Conservation (phyloP, 129 eudicot species). For the Artemisia argyi region DNA sequence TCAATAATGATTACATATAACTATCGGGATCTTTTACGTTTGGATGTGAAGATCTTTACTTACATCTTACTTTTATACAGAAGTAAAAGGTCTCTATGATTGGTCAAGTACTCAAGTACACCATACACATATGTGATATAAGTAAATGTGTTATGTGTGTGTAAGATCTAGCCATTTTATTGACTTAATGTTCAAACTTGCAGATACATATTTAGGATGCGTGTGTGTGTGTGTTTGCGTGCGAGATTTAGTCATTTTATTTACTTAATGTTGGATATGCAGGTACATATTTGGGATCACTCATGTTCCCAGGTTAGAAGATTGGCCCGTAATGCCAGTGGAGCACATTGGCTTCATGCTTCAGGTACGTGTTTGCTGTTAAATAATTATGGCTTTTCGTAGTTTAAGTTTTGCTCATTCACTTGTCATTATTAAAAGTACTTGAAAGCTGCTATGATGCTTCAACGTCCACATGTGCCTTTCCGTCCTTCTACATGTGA, state of each 20-base stretch:
- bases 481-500: slow-evolving; percentile 17
- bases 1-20: too few relatives aligned
- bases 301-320: slow-evolving; percentile 92
- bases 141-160: background rate
- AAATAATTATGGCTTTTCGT: background rate
- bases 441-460: background rate
- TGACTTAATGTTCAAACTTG: background rate
- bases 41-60: background rate
- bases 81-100: background rate
- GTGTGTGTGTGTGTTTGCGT: background rate
- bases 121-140: too few relatives aligned
- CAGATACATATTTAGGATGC: too few relatives aligned
- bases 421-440: slow-evolving; percentile 17
- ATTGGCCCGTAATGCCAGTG: slow-evolving; percentile 97
- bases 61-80: background rate
- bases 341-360: slow-evolving; percentile 79
- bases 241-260: background rate
- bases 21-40: too few relatives aligned
- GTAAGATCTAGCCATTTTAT: background rate
- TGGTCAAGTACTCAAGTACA: slow-evolving; percentile 1
- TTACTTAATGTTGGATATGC: slow-evolving; percentile 11
- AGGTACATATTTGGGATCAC: slow-evolving; percentile 92
- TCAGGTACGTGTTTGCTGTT: slow-evolving; percentile 47
- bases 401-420: background rate
- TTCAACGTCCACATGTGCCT: slow-evolving; percentile 11